Evolutionary conservation across 1,139 yeast genomes (phyloP).

Genomic region (Arxiozyma slooffiae): DNA sequence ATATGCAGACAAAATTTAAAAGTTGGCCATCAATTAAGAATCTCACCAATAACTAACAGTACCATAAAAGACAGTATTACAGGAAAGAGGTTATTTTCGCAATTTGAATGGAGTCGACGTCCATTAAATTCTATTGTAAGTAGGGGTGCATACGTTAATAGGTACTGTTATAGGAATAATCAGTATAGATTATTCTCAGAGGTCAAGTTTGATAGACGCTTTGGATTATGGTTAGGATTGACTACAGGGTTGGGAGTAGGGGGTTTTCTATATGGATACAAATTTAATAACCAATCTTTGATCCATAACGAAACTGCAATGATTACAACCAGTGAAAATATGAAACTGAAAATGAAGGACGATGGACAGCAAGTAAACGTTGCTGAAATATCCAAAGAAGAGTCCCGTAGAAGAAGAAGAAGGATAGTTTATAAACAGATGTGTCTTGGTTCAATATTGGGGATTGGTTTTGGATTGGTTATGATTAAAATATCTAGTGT

Average conservation of each 20-base stretch:
- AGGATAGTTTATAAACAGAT: conserved; percentile 13
- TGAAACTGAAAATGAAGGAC: neutral
- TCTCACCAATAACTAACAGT: neutral
- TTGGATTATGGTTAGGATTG: neutral
- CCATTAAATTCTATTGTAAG: neutral
- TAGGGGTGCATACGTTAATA: neutral
- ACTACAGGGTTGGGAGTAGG: conserved; percentile 1
- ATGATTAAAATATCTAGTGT: conserved; percentile 17
- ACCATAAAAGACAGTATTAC: too few relatives aligned
- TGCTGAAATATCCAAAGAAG: neutral
- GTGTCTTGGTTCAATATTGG: conserved; percentile 20
- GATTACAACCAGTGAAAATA: neutral
- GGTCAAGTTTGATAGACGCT: neutral
- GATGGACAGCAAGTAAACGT: neutral
- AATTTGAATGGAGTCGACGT: neutral
- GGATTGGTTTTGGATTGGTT: conserved; percentile 16
- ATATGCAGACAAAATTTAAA: neutral
- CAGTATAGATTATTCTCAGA: neutral
- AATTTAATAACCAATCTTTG: neutral
- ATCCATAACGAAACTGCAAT: neutral
- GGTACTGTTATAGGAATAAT: neutral
- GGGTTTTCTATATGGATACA: neutral
- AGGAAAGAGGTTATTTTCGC: neutral
- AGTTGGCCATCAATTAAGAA: neutral
- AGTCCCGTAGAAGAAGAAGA: neutral